Conservation (phyloP, 371 early-diverging fungal genomes). For the Mucor saturninus region DNA sequence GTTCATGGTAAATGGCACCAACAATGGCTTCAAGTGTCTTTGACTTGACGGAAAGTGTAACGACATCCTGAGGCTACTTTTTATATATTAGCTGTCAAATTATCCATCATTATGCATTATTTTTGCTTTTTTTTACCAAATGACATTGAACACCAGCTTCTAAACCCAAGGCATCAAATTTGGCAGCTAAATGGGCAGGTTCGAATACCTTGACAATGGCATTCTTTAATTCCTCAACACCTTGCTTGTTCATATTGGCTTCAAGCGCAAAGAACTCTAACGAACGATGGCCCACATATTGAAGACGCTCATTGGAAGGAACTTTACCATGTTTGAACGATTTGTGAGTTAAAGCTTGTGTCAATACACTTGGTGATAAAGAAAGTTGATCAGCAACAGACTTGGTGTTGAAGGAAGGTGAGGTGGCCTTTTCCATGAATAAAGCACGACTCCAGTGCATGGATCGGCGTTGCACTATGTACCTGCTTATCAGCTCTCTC, state of each 20-base stretch:
- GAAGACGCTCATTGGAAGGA: constrained; percentile 71
- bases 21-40: constrained; percentile 27
- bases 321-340: constrained; percentile 65
- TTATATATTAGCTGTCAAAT: not conserved
- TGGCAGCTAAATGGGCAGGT: constrained; percentile 19
- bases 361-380: constrained; percentile 26
- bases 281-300: constrained; percentile 59
- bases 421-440: constrained; percentile 18
- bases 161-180: constrained; percentile 42
- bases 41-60: constrained; percentile 21
- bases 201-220: constrained; percentile 16
- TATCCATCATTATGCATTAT: not conserved
- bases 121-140: constrained; percentile 29
- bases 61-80: constrained; percentile 12
- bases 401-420: constrained; percentile 25
- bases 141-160: constrained; percentile 38
- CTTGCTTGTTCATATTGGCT: constrained; percentile 19
- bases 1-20: constrained; percentile 35
- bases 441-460: constrained; percentile 23
- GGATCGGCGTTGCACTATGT: constrained; percentile 24
- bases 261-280: constrained; percentile 41
- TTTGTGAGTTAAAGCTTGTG: constrained; percentile 74
- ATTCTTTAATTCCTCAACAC: constrained; percentile 16
- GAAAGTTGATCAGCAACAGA: constrained; percentile 22
- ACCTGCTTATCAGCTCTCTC: not conserved